Conservation (phyloP, 1,139 yeast species). For the Magnusiomyces suaveolens region DNA sequence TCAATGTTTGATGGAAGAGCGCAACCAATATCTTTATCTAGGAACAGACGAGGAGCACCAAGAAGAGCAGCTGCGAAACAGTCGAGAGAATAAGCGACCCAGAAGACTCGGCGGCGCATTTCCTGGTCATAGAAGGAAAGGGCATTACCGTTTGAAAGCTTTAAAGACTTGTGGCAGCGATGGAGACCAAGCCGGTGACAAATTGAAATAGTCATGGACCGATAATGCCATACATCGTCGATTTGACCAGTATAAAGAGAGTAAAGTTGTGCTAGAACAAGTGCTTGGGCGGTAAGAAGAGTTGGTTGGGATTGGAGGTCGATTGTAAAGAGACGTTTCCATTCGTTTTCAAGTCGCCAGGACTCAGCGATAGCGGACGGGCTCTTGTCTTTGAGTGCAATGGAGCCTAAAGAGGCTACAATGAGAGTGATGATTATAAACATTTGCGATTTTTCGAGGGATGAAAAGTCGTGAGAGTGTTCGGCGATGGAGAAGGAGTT, state of each 20-base stretch:
- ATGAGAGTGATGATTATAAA: slow-evolving; percentile 38
- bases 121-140: slow-evolving; percentile 48
- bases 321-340: slow-evolving; percentile 38
- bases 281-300: slow-evolving; percentile 59
- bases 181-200: slow-evolving; percentile 79
- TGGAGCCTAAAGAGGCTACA: slow-evolving; percentile 36
- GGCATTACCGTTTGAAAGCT: slow-evolving; percentile 46
- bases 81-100: slow-evolving; percentile 77
- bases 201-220: slow-evolving; percentile 73
- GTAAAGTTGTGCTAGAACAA: slow-evolving; percentile 60
- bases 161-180: slow-evolving; percentile 84
- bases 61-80: slow-evolving; percentile 62
- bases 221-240: slow-evolving; percentile 60
- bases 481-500: slow-evolving; percentile 13
- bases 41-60: slow-evolving; percentile 73
- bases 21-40: slow-evolving; percentile 78
- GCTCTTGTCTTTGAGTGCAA: slow-evolving; percentile 19
- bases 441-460: slow-evolving; percentile 19
- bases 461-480: slow-evolving; percentile 12
- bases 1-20: slow-evolving; percentile 68
- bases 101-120: slow-evolving; percentile 68
- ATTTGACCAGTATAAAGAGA: slow-evolving; percentile 67
- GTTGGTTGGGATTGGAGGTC: slow-evolving; percentile 52
- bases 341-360: slow-evolving; percentile 25
- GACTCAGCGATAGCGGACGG: slow-evolving; percentile 27